Evolutionary conservation across 176 grass and related monocot genomes (phyloP).

Genomic region (Oryza officinalis): DNA sequence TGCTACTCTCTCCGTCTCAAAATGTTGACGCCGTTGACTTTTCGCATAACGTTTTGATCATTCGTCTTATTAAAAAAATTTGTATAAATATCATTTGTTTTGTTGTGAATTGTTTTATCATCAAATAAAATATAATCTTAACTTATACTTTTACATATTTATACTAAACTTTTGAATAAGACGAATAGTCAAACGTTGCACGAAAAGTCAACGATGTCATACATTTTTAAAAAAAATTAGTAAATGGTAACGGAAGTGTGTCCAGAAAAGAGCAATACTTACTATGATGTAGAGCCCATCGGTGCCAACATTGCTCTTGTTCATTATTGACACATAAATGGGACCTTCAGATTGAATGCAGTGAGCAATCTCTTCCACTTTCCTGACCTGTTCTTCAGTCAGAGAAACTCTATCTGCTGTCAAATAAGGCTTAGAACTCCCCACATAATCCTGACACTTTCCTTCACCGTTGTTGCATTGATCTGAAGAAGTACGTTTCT

Average conservation of each 20-base stretch:
- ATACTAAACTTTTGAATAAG: too few species aligned
- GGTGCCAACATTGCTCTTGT: conserved; percentile 8
- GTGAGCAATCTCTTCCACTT: conserved; percentile 15
- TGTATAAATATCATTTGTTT: too few species aligned
- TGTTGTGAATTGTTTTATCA: too few species aligned
- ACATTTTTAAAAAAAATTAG: too few species aligned
- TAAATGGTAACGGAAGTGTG: not conserved
- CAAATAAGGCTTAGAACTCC: conserved; percentile 1
- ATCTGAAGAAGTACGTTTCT: not conserved
- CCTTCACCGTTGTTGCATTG: not conserved
- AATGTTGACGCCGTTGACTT: too few species aligned
- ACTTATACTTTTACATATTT: too few species aligned
- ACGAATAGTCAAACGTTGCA: too few species aligned
- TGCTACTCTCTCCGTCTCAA: too few species aligned
- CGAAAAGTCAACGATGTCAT: too few species aligned
- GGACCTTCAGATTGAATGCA: conserved; percentile 2
- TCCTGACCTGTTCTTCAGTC: not conserved
- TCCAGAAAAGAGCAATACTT: not conserved
- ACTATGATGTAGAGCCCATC: not conserved
- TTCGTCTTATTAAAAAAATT: too few species aligned
- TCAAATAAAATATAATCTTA: too few species aligned
- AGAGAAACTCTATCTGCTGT: not conserved
- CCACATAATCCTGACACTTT: not conserved
- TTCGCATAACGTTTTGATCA: too few species aligned
- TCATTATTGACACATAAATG: conserved; percentile 26